A percentile compares a stretch with the other conserved stretches of the same genome.
Evolutionary conservation across 2,329 filamentous ascomycete species (phyloP).

Genomic region (Alternaria triticina): DNA sequence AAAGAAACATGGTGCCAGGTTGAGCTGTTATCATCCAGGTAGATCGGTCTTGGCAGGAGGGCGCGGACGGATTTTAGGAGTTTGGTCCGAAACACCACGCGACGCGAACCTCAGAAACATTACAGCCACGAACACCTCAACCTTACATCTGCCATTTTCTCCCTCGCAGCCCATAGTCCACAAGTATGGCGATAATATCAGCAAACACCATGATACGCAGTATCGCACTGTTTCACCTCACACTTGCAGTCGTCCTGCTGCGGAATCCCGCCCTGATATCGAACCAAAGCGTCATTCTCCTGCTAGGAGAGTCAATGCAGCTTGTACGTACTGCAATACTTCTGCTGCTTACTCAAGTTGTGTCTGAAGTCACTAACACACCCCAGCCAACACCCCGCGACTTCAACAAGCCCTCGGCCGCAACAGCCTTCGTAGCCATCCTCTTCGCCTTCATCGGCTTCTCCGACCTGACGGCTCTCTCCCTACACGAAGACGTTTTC

Average conservation of each 20-base stretch:
- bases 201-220: constrained; percentile 80
- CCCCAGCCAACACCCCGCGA: constrained; percentile 67
- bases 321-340: constrained; percentile 62
- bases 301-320: constrained; percentile 83
- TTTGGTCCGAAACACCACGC: constrained; percentile 14
- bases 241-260: constrained; percentile 83
- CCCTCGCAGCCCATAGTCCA: not conserved
- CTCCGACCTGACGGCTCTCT: constrained; percentile 55
- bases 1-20: not conserved
- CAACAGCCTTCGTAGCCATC: constrained; percentile 71
- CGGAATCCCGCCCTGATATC: constrained; percentile 73
- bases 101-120: constrained; percentile 1
- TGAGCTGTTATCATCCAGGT: constrained; percentile 1
- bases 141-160: not conserved
- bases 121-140: not conserved
- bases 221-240: constrained; percentile 83
- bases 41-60: constrained; percentile 5
- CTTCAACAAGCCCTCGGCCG: constrained; percentile 72
- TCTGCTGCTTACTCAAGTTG: not conserved
- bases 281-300: constrained; percentile 79
- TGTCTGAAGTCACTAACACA: not conserved
- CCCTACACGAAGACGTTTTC: constrained; percentile 52
- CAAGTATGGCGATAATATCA: constrained; percentile 78
- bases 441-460: constrained; percentile 68
- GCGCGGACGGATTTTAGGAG: constrained; percentile 22